These are phyloP conservation scores for Parasitella parasitica DNA, from an alignment of 371 early-diverging fungal species.

Conservation along the genomic window DNA sequence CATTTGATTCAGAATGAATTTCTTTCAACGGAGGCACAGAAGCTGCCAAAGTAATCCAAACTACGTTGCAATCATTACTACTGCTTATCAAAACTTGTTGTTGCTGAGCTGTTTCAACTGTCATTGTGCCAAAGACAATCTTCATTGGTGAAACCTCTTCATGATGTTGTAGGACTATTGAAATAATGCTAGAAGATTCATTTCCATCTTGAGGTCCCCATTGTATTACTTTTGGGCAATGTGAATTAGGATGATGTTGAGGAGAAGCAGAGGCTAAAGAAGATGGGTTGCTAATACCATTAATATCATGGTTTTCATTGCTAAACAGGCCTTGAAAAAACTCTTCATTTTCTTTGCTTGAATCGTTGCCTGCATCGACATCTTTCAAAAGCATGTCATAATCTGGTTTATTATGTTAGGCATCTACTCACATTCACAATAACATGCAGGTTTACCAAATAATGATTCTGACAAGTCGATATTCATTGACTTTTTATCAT, in stretches of 20 bases:
- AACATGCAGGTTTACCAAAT: constrained; percentile 6
- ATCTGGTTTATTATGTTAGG: not conserved
- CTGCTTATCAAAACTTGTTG: not conserved
- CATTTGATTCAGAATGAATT: not conserved
- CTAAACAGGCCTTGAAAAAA: not conserved
- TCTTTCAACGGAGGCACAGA: constrained; percentile 9
- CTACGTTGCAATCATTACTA: not conserved
- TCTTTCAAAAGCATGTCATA: constrained; percentile 13
- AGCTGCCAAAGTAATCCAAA: constrained; percentile 18
- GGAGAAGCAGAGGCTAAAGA: not conserved
- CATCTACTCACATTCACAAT: not conserved
- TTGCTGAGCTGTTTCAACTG: constrained; percentile 17
- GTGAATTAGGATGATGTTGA: not conserved
- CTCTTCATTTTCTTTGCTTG: not conserved
- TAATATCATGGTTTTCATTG: not conserved
- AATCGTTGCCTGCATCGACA: not conserved
- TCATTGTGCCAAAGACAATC: constrained; percentile 15
- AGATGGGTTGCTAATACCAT: not conserved
- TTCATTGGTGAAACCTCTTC: constrained; percentile 10
- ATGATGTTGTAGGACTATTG: constrained; percentile 3
- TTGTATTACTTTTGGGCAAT: constrained; percentile 7
- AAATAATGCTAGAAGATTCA: not conserved
- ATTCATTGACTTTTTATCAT: constrained; percentile 3
- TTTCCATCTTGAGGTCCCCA: constrained; percentile 19
- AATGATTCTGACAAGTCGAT: constrained; percentile 12